Percentiles rank a stretch among this genome's conserved stretches.
phyloP scores from a whole-genome alignment of 169 alveolate species.

The Cytauxzoon felis region DNA sequence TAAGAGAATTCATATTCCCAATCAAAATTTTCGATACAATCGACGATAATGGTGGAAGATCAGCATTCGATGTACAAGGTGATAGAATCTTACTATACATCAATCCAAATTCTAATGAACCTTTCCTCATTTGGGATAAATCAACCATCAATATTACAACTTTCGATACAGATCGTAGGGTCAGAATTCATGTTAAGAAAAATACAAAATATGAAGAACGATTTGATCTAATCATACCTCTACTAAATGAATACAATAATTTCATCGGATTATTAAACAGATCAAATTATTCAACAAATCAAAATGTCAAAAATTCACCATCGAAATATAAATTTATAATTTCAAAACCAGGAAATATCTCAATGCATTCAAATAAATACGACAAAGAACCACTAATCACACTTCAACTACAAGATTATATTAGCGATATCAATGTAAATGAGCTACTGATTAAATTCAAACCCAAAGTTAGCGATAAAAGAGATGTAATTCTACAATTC shows the following conservation, averaged over 20 bases:
- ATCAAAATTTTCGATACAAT: constrained; percentile 58
- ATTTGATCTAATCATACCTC: constrained; percentile 64
- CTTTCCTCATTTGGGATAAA: constrained; percentile 63
- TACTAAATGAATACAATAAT: constrained; percentile 59
- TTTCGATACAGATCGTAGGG: constrained; percentile 52
- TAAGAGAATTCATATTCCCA: constrained; percentile 71
- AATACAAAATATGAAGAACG: constrained; percentile 66
- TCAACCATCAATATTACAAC: constrained; percentile 37
- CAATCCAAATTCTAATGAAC: constrained; percentile 40
- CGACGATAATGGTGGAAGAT: constrained; percentile 20
- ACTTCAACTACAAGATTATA: constrained; percentile 53
- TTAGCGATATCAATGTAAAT: constrained; percentile 36
- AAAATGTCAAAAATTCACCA: constrained; percentile 27
- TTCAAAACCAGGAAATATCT: constrained; percentile 59
- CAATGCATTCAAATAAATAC: constrained; percentile 64
- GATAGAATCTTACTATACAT: constrained; percentile 48
- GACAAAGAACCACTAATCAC: constrained; percentile 55
- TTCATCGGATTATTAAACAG: constrained; percentile 7
- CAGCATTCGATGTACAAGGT: constrained; percentile 48
- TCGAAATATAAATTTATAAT: constrained; percentile 61
- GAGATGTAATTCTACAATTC: constrained; percentile 12
- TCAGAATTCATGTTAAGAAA: constrained; percentile 64
- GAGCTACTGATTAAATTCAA: constrained; percentile 43
- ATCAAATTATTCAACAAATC: constrained; percentile 13
- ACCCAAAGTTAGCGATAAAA: constrained; percentile 30